These are phyloP conservation scores for Coemansia sp. DNA, from an alignment of 192 early-diverging fungal species.

Conservation along the genomic window DNA sequence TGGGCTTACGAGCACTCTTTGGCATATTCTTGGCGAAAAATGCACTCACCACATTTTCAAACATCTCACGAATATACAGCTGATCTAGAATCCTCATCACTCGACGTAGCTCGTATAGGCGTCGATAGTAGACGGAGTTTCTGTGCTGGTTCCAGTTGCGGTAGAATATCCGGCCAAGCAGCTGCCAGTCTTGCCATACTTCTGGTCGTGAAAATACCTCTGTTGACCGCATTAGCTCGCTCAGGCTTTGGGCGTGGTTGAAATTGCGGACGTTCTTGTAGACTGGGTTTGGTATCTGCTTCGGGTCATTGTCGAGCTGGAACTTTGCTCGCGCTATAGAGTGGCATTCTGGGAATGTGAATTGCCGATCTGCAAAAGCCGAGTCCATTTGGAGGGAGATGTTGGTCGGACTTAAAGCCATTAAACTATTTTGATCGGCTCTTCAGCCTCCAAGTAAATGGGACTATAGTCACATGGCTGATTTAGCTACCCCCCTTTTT, in stretches of 20 bases:
- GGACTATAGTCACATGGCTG: too few relatives aligned
- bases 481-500: neutral
- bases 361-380: neutral
- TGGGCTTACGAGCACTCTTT: slow-evolving; percentile 1
- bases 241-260: slow-evolving; percentile 17
- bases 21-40: slow-evolving; percentile 1
- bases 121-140: slow-evolving; percentile 19
- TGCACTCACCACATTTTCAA: neutral
- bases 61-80: slow-evolving; percentile 1
- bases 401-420: too few relatives aligned
- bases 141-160: slow-evolving; percentile 48
- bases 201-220: slow-evolving; percentile 9
- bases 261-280: slow-evolving; percentile 26
- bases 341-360: slow-evolving; percentile 31
- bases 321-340: slow-evolving; percentile 31
- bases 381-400: too few relatives aligned
- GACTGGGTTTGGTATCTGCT: slow-evolving; percentile 28
- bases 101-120: slow-evolving; percentile 29
- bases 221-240: neutral
- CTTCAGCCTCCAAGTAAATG: too few relatives aligned
- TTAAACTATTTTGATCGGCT: too few relatives aligned
- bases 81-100: slow-evolving; percentile 24
- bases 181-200: slow-evolving; percentile 21
- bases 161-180: slow-evolving; percentile 34
- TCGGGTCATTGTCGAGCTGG: neutral